Evolutionary conservation across 2,329 filamentous ascomycete genomes (phyloP).

Genomic region (Aspergillus pseudoterreus): DNA sequence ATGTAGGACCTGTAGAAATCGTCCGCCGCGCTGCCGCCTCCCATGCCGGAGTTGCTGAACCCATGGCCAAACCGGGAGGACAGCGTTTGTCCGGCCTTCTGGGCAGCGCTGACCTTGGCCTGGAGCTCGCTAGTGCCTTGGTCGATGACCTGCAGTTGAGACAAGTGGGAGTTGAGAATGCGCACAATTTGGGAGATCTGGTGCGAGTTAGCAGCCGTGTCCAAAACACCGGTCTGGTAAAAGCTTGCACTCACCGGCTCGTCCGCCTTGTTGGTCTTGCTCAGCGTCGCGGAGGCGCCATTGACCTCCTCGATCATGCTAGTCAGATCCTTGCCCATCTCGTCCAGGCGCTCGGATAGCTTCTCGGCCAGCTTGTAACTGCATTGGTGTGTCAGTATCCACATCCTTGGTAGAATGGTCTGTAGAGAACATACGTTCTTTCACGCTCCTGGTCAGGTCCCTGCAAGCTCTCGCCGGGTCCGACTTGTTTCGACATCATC

Average conservation of each 20-base stretch:
- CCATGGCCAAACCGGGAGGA: constrained; percentile 39
- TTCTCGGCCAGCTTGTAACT: constrained; percentile 90
- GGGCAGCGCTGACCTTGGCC: constrained; percentile 75
- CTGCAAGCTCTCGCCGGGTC: constrained; percentile 69
- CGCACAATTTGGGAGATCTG: constrained; percentile 92
- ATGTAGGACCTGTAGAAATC: constrained; percentile 90
- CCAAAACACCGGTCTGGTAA: not conserved
- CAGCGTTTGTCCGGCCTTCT: constrained; percentile 67
- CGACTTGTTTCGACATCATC: constrained; percentile 75
- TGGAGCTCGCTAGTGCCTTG: constrained; percentile 76
- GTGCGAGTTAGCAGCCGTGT: constrained; percentile 11
- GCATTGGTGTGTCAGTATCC: constrained; percentile 19
- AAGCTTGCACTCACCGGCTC: constrained; percentile 65
- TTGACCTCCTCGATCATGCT: constrained; percentile 99
- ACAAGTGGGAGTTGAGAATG: constrained; percentile 88
- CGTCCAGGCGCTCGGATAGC: constrained; percentile 82
- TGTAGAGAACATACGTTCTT: constrained; percentile 62
- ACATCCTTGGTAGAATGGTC: not conserved
- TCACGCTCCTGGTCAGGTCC: constrained; percentile 95
- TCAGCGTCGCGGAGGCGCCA: constrained; percentile 79
- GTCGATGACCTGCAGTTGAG: constrained; percentile 91
- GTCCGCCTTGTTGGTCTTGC: constrained; percentile 83
- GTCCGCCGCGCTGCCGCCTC: constrained; percentile 57
- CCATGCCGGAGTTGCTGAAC: constrained; percentile 34
- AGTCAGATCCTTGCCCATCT: constrained; percentile 86